A percentile compares a stretch with the other conserved stretches of the same genome.
Evolutionary conservation across 2,329 filamentous ascomycete genomes (phyloP).

Genomic region (Monosporascus cannonballus): DNA sequence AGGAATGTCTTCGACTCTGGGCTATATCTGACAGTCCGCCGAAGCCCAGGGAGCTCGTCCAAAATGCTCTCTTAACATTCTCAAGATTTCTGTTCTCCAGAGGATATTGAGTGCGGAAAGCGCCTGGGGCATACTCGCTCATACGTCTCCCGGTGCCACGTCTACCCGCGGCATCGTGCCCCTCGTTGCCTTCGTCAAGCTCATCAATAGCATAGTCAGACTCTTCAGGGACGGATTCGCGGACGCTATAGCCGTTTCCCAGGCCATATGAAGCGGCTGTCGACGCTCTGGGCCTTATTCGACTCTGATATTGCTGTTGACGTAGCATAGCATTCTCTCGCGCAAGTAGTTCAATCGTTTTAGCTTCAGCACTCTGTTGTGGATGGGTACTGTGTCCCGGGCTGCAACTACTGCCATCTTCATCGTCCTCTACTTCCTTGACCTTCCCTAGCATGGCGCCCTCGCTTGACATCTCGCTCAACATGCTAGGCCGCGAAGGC

Average conservation of each 20-base stretch:
- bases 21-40: constrained; percentile 55
- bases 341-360: constrained; percentile 56
- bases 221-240: constrained; percentile 56
- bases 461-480: constrained; percentile 65
- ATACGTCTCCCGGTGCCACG: constrained; percentile 44
- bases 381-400: constrained; percentile 46
- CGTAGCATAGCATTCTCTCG: constrained; percentile 58
- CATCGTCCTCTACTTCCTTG: constrained; percentile 63
- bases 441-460: constrained; percentile 59
- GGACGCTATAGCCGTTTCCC: constrained; percentile 53
- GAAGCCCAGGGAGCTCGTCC: constrained; percentile 67
- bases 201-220: constrained; percentile 70
- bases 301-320: constrained; percentile 48
- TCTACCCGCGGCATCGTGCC: constrained; percentile 39
- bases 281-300: constrained; percentile 52
- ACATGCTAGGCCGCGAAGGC: constrained; percentile 71
- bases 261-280: constrained; percentile 47
- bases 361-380: constrained; percentile 51
- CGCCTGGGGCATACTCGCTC: constrained; percentile 48
- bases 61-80: constrained; percentile 61
- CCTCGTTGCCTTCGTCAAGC: constrained; percentile 56
- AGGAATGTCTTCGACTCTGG: constrained; percentile 74
- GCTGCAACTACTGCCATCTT: constrained; percentile 49
- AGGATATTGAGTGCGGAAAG: constrained; percentile 43
- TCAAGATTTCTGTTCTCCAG: constrained; percentile 58